Conservation (phyloP, 768 basidiomycete species). For the Vishniacozyma victoriae region DNA sequence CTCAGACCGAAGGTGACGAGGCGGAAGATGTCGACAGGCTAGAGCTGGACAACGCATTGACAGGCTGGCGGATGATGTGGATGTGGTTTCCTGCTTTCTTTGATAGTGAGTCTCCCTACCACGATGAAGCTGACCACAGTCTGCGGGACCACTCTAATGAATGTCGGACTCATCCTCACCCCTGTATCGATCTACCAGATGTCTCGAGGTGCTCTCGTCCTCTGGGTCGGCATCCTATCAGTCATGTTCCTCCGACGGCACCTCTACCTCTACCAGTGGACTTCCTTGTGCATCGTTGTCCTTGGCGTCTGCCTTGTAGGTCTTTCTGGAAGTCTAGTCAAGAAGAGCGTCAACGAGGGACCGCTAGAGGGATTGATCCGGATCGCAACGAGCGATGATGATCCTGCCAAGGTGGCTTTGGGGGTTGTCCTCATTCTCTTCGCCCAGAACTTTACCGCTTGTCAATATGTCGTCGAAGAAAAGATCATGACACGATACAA, state of each 20-base stretch:
- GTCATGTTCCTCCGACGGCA: slow-evolving; percentile 82
- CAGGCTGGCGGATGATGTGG: slow-evolving; percentile 29
- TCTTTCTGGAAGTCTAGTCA: slow-evolving; percentile 75
- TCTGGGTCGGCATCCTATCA: slow-evolving; percentile 86
- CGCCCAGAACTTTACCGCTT: slow-evolving; percentile 73
- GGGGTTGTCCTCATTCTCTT: slow-evolving; percentile 88
- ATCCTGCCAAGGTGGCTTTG: slow-evolving; percentile 42
- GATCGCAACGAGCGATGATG: slow-evolving; percentile 25
- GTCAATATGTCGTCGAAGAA: slow-evolving; percentile 69
- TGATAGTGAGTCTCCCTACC: slow-evolving; percentile 31
- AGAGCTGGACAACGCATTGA: slow-evolving; percentile 10
- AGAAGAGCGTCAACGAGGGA: slow-evolving; percentile 54
- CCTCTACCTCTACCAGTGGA: slow-evolving; percentile 90
- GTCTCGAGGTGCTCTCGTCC: slow-evolving; percentile 73
- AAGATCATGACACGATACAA: slow-evolving; percentile 85
- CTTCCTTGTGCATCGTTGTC: slow-evolving; percentile 74
- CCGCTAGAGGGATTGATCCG: not conserved
- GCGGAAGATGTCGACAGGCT: slow-evolving; percentile 10
- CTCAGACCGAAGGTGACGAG: slow-evolving; percentile 5
- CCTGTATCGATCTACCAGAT: slow-evolving; percentile 98
- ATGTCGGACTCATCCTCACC: slow-evolving; percentile 87
- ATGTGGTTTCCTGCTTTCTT: slow-evolving; percentile 46
- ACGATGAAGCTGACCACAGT: slow-evolving; percentile 42
- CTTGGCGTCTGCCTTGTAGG: slow-evolving; percentile 56
- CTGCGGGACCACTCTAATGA: slow-evolving; percentile 75